These are phyloP conservation scores for Syzygium syzygioides DNA, from an alignment of 441 rosid species.

Conservation along the genomic window DNA sequence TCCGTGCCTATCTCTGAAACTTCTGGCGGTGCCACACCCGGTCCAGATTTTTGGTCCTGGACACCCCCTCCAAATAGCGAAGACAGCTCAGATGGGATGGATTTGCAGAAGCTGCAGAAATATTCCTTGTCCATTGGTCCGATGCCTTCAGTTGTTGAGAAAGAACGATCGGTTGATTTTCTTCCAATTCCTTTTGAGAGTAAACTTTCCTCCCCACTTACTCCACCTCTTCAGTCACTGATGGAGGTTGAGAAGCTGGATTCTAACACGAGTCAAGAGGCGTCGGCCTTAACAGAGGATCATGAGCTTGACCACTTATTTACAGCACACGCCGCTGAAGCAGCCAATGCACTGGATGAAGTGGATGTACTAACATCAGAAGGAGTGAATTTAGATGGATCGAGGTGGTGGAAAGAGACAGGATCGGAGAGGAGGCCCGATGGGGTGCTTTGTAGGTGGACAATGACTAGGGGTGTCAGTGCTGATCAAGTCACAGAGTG, in stretches of 20 bases:
- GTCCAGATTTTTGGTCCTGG: conserved; percentile 99
- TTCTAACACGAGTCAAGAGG: conserved; percentile 25
- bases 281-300: conserved; percentile 24
- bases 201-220: conserved; percentile 35
- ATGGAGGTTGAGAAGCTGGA: conserved; percentile 40
- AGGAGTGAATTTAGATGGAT: conserved; percentile 58
- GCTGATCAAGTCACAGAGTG: conserved; percentile 75
- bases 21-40: conserved; percentile 57
- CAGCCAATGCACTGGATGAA: conserved; percentile 57
- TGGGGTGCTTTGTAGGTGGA: conserved; percentile 92
- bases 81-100: conserved; percentile 10
- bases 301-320: conserved; percentile 37
- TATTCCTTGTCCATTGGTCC: conserved; percentile 25
- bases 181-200: conserved; percentile 79
- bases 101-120: conserved; percentile 21
- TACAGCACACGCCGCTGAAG: conserved; percentile 69
- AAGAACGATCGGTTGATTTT: conserved; percentile 43
- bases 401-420: conserved; percentile 88
- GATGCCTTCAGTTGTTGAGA: conserved; percentile 46
- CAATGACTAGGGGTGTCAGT: conserved; percentile 80
- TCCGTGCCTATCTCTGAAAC: conserved; percentile 33
- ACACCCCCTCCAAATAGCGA: conserved; percentile 47
- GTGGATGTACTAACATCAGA: conserved; percentile 32
- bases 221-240: conserved; percentile 75
- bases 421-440: conserved; percentile 73